phyloP scores from a whole-genome alignment of 805 yeast genomes.

The Deakozyma indianensis region DNA sequence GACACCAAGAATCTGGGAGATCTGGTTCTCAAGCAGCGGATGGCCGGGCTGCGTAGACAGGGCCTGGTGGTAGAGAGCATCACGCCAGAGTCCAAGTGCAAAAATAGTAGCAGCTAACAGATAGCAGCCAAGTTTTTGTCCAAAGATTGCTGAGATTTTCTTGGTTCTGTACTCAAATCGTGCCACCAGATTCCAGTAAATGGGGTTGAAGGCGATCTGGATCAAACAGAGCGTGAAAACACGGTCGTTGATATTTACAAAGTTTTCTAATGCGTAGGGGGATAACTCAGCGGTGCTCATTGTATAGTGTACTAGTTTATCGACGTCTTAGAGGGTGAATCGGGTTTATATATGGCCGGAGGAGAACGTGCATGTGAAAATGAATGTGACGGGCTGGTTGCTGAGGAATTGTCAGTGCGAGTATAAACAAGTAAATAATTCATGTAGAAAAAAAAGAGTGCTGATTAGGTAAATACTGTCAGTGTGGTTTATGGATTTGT shows the following conservation, averaged over 20 bases:
- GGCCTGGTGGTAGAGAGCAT: conserved; percentile 55
- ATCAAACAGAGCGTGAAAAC: background rate
- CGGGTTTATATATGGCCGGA: background rate
- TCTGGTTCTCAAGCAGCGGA: conserved; percentile 28
- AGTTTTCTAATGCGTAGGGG: background rate
- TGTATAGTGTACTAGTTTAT: too few species aligned
- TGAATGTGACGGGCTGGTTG: background rate
- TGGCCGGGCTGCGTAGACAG: conserved; percentile 57
- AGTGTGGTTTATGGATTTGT: too few species aligned
- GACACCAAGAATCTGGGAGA: conserved; percentile 38
- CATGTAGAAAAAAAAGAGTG: too few species aligned
- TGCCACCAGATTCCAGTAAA: conserved; percentile 91
- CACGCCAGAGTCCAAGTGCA: conserved; percentile 72
- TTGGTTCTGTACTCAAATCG: conserved; percentile 71
- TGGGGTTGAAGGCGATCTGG: conserved; percentile 72
- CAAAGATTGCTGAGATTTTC: conserved; percentile 57
- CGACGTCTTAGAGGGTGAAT: too few species aligned
- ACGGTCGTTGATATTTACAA: background rate
- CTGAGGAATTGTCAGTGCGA: too few species aligned
- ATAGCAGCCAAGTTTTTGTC: conserved; percentile 72
- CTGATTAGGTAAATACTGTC: too few species aligned
- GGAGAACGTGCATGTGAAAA: background rate
- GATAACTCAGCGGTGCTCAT: too few species aligned
- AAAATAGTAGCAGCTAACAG: conserved; percentile 71
- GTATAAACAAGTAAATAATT: too few species aligned